Conservation (phyloP, 768 basidiomycete genomes). For the Podaxis sp. region DNA sequence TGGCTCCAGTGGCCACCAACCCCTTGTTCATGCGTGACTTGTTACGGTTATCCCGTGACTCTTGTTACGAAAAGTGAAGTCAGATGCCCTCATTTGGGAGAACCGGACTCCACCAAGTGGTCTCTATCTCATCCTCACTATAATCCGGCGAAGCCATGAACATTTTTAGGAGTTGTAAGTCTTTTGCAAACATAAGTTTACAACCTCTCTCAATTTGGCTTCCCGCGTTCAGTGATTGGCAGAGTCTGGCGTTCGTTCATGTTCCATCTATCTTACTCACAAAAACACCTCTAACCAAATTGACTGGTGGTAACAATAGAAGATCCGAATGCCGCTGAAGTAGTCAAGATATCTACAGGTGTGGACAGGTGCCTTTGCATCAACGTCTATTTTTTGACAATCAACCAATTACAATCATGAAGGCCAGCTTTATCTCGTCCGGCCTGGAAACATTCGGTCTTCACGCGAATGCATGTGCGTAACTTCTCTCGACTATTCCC, state of each 20-base stretch:
- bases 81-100: slow-evolving; percentile 11
- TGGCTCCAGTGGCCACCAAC: neutral
- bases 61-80: slow-evolving; percentile 33
- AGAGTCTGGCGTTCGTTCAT: slow-evolving; percentile 88
- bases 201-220: neutral
- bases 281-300: slow-evolving; percentile 10
- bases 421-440: slow-evolving; percentile 85
- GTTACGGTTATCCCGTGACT: slow-evolving; percentile 25
- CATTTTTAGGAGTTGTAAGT: slow-evolving; percentile 78
- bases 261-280: slow-evolving; percentile 9
- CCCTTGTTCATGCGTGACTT: neutral
- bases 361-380: neutral
- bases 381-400: neutral
- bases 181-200: neutral
- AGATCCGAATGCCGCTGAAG: slow-evolving; percentile 91
- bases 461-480: slow-evolving; percentile 96
- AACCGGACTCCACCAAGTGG: slow-evolving; percentile 12
- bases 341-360: slow-evolving; percentile 88
- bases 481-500: neutral
- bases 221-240: slow-evolving; percentile 59
- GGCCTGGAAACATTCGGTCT: slow-evolving; percentile 87
- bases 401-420: slow-evolving; percentile 1
- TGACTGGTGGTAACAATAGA: slow-evolving; percentile 43
- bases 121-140: slow-evolving; percentile 1
- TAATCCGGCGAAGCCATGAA: slow-evolving; percentile 50